These are phyloP conservation scores for Neocucurbitaria cava DNA, from an alignment of 2,329 filamentous ascomycete species.

Conservation along the genomic window DNA sequence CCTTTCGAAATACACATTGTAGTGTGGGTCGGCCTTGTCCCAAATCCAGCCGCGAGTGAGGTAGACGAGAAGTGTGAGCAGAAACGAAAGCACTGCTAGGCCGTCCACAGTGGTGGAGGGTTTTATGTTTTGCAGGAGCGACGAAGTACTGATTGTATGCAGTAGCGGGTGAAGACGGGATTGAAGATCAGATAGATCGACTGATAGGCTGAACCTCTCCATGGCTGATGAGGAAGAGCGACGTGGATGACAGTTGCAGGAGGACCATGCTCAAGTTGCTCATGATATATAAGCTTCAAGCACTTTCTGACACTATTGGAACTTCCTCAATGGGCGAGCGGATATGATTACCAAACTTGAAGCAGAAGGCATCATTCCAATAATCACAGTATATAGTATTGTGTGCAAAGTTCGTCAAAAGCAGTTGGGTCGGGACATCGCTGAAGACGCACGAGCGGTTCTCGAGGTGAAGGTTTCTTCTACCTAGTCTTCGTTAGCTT, in stretches of 20 bases:
- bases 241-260: background rate
- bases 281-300: background rate
- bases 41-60: slow-evolving; percentile 53
- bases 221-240: slow-evolving; percentile 6
- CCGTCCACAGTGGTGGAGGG: slow-evolving; percentile 49
- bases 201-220: slow-evolving; percentile 18
- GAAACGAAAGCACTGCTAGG: slow-evolving; percentile 46
- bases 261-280: background rate
- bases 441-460: background rate
- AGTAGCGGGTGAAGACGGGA: slow-evolving; percentile 20
- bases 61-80: slow-evolving; percentile 49
- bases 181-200: slow-evolving; percentile 20
- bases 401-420: background rate
- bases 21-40: slow-evolving; percentile 59
- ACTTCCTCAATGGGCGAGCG: background rate
- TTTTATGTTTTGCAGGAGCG: slow-evolving; percentile 24
- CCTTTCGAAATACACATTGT: slow-evolving; percentile 57
- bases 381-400: background rate
- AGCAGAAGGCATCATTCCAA: background rate
- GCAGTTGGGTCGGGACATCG: background rate
- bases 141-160: slow-evolving; percentile 12
- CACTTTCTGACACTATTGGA: background rate
- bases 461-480: background rate
- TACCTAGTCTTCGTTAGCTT: background rate
- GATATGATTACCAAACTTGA: slow-evolving; percentile 6